phyloP scores from a whole-genome alignment of 2,329 filamentous ascomycete species.

The Pestalotiopsis sp. region DNA sequence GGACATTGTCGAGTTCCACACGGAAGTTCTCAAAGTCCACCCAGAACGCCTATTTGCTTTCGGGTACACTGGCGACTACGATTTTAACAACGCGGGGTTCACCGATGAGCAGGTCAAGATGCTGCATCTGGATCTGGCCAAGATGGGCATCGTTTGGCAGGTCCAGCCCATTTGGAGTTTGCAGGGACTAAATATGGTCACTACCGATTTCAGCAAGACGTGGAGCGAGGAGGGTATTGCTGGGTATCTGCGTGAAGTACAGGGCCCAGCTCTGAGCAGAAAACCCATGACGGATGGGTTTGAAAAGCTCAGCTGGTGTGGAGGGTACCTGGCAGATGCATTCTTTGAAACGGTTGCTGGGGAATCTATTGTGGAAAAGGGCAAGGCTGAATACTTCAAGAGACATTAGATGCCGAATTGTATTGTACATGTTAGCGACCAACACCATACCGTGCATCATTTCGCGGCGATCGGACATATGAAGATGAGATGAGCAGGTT shows the following conservation, averaged over 20 bases:
- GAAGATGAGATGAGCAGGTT: not conserved
- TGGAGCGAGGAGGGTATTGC: slow-evolving; percentile 38
- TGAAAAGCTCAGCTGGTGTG: slow-evolving; percentile 37
- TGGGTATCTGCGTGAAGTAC: slow-evolving; percentile 32
- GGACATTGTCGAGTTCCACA: slow-evolving; percentile 40
- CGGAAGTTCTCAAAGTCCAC: slow-evolving; percentile 33
- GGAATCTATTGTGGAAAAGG: slow-evolving; percentile 18
- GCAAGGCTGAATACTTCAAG: not conserved
- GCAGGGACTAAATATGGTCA: slow-evolving; percentile 35
- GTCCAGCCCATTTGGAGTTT: slow-evolving; percentile 42
- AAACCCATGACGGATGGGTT: slow-evolving; percentile 34
- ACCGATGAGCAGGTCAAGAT: slow-evolving; percentile 31
- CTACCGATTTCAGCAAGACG: slow-evolving; percentile 34
- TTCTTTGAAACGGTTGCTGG: slow-evolving; percentile 37
- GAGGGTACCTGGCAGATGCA: slow-evolving; percentile 38
- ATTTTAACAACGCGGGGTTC: slow-evolving; percentile 37
- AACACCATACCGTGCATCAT: not conserved
- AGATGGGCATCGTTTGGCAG: slow-evolving; percentile 41
- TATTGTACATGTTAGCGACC: not conserved
- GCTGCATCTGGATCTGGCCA: slow-evolving; percentile 35
- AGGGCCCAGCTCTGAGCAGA: slow-evolving; percentile 26
- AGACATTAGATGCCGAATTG: slow-evolving; percentile 8
- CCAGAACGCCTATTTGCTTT: slow-evolving; percentile 40
- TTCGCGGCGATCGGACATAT: not conserved
- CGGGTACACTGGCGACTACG: slow-evolving; percentile 39